Conservation (phyloP, 305 asterid genomes). For the Solanum hybrid region DNA sequence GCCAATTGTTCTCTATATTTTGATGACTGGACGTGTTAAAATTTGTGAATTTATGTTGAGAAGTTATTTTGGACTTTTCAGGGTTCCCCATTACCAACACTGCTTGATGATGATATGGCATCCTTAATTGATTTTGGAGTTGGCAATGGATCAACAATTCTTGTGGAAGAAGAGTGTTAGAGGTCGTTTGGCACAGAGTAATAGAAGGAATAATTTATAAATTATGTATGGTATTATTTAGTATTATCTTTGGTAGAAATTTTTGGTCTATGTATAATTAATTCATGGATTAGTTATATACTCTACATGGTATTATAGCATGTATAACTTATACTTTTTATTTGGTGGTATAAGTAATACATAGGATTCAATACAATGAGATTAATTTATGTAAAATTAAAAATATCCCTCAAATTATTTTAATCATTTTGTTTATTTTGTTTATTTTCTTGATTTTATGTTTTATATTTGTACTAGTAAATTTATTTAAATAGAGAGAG, state of each 20-base stretch:
- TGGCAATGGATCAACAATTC: constrained; percentile 66
- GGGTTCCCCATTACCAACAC: constrained; percentile 69
- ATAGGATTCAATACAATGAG: background rate
- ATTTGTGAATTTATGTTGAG: background rate
- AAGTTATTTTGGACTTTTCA: constrained; percentile 17
- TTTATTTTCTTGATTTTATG: background rate
- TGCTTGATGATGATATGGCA: constrained; percentile 78
- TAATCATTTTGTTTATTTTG: background rate
- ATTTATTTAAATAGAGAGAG: background rate
- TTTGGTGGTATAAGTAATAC: background rate
- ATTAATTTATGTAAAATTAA: background rate
- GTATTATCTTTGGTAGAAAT: background rate
- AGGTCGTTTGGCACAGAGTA: background rate
- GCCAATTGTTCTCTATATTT: background rate
- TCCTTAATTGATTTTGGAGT: constrained; percentile 70
- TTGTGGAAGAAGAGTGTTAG: constrained; percentile 49
- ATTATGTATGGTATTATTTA: background rate
- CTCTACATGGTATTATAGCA: background rate
- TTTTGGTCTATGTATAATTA: background rate
- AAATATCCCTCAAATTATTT: background rate
- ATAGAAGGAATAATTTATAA: background rate
- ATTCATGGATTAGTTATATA: background rate
- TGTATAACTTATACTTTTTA: too few relatives aligned
- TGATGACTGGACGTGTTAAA: background rate
- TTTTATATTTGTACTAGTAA: background rate